Base-by-base conservation (phyloP, 495 filamentous ascomycete species). In the Chaetomium cochliodes region DNA sequence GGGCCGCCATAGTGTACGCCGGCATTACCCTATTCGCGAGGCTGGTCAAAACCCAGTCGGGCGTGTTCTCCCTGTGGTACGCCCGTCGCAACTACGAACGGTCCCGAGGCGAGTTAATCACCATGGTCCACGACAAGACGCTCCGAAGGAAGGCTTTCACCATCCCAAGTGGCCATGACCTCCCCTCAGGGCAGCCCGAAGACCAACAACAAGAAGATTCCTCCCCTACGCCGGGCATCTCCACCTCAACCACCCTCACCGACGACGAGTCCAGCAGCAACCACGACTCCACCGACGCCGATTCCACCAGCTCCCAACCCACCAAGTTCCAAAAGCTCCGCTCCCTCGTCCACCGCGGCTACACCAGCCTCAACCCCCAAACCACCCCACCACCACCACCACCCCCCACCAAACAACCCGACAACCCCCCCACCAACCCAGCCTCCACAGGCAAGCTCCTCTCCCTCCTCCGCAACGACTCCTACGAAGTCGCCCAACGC, bases 51-150 rank as follows among this genome's bases (percentile, higher is more conserved):
- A 77, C 81, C 1, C 91, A 96, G 60, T 85, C 85, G 0, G 83
- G 81, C 12, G 86, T 92, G 0, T 83, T 93, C 64, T 84, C 73
- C 54, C 74, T 92, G 0, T 93, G 91, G 90, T 92, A 86, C 69
- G 82, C 84, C 58, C 82, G 91, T 55, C 83, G 91, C 44, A 65
- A 58, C 62, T 96, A 93, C 67, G 91, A 96, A 69, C 79, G 91
- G 56, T 90, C 88, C 6, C 79, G 91, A 50, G 91, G 91, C 11
- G 91, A 93, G 71, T 87, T 93, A 86, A 88, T 96, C 56, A 93
- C 90, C 60, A 92, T 92, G 85, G 79, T 94, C 28, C 92, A 92
- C 62, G 90, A 92, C 71, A 96, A 96, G 76, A 91, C 90, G 0
- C 74, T 94, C 11, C 84, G 85, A 6, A 78, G 91, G 39, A 93